These are phyloP conservation scores for Lagerstroemia speciosa DNA, from an alignment of 345 rosid genomes.

Conservation along the genomic window DNA sequence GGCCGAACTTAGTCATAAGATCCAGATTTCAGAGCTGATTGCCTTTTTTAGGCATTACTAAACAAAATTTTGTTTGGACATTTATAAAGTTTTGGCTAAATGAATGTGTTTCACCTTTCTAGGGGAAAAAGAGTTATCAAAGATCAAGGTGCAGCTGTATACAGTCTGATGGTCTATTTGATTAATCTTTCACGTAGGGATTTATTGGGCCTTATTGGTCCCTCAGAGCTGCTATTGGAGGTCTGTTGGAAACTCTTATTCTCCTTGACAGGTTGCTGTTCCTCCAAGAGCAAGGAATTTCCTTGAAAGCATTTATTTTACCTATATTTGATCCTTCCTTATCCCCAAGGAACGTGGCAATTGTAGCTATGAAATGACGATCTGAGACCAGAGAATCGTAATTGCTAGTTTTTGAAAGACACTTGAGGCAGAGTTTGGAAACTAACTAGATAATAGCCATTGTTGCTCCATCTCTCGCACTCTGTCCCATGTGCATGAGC, in stretches of 20 bases:
- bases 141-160: not conserved
- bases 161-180: not conserved
- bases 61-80: too few relatives aligned
- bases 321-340: conserved; percentile 77
- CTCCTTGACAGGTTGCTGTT: conserved; percentile 83
- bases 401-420: not conserved
- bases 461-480: not conserved
- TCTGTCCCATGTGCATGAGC: not conserved
- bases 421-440: not conserved
- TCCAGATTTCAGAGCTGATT: too few relatives aligned
- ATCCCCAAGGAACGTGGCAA: conserved; percentile 84
- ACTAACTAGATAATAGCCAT: not conserved
- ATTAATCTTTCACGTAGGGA: conserved; percentile 33
- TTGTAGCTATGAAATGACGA: conserved; percentile 64
- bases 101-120: too few relatives aligned
- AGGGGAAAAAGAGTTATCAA: not conserved
- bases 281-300: conserved; percentile 69
- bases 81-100: too few relatives aligned
- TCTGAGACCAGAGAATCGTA: conserved; percentile 5
- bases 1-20: too few relatives aligned
- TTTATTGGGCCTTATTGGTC: conserved; percentile 87
- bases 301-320: conserved; percentile 48
- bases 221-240: conserved; percentile 82
- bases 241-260: conserved; percentile 70
- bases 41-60: too few relatives aligned